phyloP scores from a whole-genome alignment of 2,329 filamentous ascomycete genomes.

The Pseudocercospora vitis region DNA sequence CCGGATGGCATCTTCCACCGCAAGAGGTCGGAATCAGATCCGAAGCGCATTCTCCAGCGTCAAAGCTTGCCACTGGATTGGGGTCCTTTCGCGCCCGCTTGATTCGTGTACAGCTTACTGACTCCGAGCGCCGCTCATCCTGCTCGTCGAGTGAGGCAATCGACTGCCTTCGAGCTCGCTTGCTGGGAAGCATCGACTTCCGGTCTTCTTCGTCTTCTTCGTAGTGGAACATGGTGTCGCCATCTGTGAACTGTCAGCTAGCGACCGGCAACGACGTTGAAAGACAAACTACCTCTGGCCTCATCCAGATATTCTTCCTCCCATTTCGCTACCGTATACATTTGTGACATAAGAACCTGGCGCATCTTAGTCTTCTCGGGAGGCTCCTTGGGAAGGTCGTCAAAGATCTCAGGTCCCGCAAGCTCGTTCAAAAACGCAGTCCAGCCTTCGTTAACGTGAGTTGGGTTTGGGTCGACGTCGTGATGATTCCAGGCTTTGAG shows the following conservation, averaged over 20 bases:
- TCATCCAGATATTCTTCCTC: constrained; percentile 21
- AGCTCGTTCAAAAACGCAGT: constrained; percentile 34
- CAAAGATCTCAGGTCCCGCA: constrained; percentile 29
- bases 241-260: constrained; percentile 21
- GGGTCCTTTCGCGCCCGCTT: constrained; percentile 20
- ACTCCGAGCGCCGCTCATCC: constrained; percentile 19
- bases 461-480: constrained; percentile 25
- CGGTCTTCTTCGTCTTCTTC: constrained; percentile 22
- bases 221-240: constrained; percentile 14
- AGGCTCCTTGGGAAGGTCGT: constrained; percentile 29
- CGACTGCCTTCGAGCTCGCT: constrained; percentile 15
- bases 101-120: constrained; percentile 12
- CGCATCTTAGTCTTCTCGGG: constrained; percentile 18
- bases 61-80: neutral
- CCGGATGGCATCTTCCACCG: neutral
- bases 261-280: neutral
- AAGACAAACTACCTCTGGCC: constrained; percentile 20
- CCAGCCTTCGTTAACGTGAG: constrained; percentile 32
- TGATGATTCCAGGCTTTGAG: constrained; percentile 33
- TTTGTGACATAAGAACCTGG: constrained; percentile 21
- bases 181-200: constrained; percentile 9
- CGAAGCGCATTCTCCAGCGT: too few species aligned
- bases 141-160: constrained; percentile 11
- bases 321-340: constrained; percentile 25
- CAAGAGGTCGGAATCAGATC: neutral